Percentiles rank a stretch among this genome's conserved stretches.
Conservation (phyloP, 257 asterid species). For the Rhazya stricta region DNA sequence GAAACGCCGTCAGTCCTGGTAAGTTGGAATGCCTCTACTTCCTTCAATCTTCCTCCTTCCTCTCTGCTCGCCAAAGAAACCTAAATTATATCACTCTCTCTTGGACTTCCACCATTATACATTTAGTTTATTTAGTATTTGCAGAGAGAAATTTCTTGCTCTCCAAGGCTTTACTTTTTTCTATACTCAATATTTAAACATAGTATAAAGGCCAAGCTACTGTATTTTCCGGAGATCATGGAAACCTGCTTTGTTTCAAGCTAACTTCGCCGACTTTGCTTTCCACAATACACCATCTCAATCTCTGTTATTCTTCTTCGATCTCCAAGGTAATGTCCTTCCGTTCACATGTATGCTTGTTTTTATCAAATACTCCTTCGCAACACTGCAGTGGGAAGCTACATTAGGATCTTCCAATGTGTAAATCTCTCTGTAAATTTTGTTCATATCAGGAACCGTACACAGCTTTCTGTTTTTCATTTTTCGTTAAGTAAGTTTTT, state of each 20-base stretch:
- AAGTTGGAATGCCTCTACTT: not conserved
- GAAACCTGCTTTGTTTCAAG: constrained; percentile 13
- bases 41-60: not conserved
- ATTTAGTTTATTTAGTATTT: not conserved
- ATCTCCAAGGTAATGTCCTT: not conserved
- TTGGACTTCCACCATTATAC: not conserved
- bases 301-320: not conserved
- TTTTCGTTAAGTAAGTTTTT: too few species aligned
- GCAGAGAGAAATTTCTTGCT: constrained; percentile 34
- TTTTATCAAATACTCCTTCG: not conserved
- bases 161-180: constrained; percentile 25
- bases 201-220: not conserved
- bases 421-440: not conserved
- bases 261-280: not conserved
- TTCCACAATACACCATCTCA: not conserved
- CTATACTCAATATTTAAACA: not conserved
- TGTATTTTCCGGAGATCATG: constrained; percentile 22
- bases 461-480: too few species aligned
- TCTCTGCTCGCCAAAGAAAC: not conserved
- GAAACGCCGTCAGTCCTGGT: too few species aligned
- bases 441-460: not conserved
- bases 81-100: too few species aligned
- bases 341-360: not conserved
- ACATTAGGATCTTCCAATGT: not conserved
- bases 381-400: not conserved